These are phyloP conservation scores for Cyclanthera cordifolia DNA, from an alignment of 306 rosid genomes.

Conservation along the genomic window DNA sequence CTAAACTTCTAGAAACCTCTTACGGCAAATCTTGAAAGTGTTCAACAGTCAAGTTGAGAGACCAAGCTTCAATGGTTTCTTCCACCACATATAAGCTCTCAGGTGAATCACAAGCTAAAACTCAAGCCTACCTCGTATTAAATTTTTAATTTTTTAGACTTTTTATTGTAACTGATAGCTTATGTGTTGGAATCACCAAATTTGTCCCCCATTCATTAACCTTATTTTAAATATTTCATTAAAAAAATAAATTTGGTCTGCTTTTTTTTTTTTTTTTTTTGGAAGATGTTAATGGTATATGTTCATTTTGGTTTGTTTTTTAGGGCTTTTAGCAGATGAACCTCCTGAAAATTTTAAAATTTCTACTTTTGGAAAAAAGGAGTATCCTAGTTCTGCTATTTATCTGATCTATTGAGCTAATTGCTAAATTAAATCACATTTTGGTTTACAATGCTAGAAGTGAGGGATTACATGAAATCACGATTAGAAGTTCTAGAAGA, in stretches of 20 bases:
- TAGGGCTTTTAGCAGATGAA: too few species aligned
- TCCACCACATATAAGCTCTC: background rate
- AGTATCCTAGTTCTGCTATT: too few species aligned
- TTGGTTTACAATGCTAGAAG: too few species aligned
- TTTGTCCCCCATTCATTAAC: background rate
- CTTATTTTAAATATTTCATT: background rate
- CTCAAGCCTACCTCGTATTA: background rate
- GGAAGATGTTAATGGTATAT: background rate
- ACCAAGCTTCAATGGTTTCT: background rate
- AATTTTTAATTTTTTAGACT: background rate
- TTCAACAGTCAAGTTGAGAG: background rate
- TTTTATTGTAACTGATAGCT: background rate
- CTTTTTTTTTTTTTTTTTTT: background rate
- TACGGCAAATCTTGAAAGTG: conserved; percentile 17
- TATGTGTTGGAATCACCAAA: conserved; percentile 6
- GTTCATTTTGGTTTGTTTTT: background rate
- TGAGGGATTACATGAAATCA: too few species aligned
- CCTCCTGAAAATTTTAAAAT: too few species aligned
- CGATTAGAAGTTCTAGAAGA: too few species aligned
- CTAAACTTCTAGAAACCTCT: conserved; percentile 20
- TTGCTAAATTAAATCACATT: too few species aligned
- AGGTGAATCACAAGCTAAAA: background rate
- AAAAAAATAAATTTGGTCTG: background rate
- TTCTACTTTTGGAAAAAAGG: too few species aligned
- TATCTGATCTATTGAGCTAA: too few species aligned